Conservation (phyloP, 768 basidiomycete species). For the Dioszegia aurantiaca region DNA sequence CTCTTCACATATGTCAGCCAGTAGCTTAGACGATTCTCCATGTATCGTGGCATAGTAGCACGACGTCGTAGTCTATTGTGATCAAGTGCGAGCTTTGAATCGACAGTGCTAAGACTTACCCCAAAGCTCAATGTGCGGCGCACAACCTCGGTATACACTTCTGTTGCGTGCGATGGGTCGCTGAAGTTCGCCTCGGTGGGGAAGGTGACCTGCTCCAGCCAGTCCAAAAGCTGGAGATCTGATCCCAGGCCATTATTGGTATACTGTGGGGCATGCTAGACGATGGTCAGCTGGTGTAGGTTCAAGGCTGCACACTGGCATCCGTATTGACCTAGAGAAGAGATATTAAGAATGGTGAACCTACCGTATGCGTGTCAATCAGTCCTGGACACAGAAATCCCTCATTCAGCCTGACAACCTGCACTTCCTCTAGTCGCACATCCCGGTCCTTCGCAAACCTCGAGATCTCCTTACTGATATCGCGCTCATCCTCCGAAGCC, state of each 20-base stretch:
- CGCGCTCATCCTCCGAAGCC: conserved; percentile 50
- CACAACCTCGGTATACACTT: conserved; percentile 69
- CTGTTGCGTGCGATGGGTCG: conserved; percentile 67
- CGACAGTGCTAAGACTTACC: conserved; percentile 57
- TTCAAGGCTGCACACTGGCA: background rate
- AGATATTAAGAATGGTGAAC: conserved; percentile 36
- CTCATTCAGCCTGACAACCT: conserved; percentile 54
- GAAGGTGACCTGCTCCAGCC: conserved; percentile 81
- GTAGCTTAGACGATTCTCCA: conserved; percentile 70
- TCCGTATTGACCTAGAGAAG: no score
- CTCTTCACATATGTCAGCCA: conserved; percentile 71
- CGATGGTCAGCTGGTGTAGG: background rate
- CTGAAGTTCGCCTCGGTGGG: conserved; percentile 77
- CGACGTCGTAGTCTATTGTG: conserved; percentile 77
- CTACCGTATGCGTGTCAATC: conserved; percentile 85
- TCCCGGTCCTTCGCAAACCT: conserved; percentile 59
- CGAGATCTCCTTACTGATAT: conserved; percentile 53
- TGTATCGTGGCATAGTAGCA: conserved; percentile 88
- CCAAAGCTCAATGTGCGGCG: conserved; percentile 68
- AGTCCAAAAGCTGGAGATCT: conserved; percentile 81
- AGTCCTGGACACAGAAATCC: conserved; percentile 81
- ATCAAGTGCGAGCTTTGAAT: background rate
- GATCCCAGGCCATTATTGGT: conserved; percentile 59
- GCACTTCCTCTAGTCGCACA: conserved; percentile 41
- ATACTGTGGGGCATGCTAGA: conserved; percentile 75